Base-by-base conservation (phyloP, 2,329 filamentous ascomycete species). In the Fusarium praegraminearum region DNA sequence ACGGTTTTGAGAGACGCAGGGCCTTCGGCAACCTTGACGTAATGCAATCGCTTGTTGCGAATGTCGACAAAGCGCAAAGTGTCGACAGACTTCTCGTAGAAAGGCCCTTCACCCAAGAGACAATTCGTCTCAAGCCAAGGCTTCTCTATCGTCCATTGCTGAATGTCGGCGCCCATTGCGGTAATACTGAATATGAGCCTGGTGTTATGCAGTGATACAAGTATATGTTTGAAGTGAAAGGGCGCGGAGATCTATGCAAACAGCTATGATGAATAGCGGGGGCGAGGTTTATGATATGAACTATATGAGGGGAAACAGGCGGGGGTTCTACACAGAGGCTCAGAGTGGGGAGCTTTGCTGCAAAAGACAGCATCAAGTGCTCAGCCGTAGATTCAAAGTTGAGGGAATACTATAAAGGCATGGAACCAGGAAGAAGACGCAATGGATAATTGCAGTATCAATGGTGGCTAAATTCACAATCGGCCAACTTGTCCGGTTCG, bases 61-160 rank as follows among this genome's bases (percentile, higher is more conserved):
- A 97, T 94, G 80, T 98, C 94, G 66, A 94, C 88, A 78, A 93
- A 94, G 69, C 92, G 91, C 62, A 95, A 82, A 47, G 83, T 85
- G 78, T 92, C 86, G 52, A 86, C 88, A 24, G 81, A 81, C 62
- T 85, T 82, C 78, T 94, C 91, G 81, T 89, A 93, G 81, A 89
- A 93, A 2, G 92, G 92, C 0, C 87, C 92, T 79, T 95, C 92
- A 69, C 90, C 91, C 32, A 94, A 85, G 16, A 81, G 83, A 80
- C 91, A 93, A 70, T 87, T 85, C 71, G 89, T 82, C 35, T 80
- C 76, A 66, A 94, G 83, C 80, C 86, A 89, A 9, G 86, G 85
- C 78, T 84, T 76, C 45, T 76, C 81, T 67, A 85, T 83, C 57
- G 80, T 80, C 87, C 86, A 89, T 64, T 81, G 78, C 69, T 87